A percentile compares a stretch with the other conserved stretches of the same genome.
Evolutionary conservation across 2,329 filamentous ascomycete species (phyloP).

Genomic region (Neurospora crassa): DNA sequence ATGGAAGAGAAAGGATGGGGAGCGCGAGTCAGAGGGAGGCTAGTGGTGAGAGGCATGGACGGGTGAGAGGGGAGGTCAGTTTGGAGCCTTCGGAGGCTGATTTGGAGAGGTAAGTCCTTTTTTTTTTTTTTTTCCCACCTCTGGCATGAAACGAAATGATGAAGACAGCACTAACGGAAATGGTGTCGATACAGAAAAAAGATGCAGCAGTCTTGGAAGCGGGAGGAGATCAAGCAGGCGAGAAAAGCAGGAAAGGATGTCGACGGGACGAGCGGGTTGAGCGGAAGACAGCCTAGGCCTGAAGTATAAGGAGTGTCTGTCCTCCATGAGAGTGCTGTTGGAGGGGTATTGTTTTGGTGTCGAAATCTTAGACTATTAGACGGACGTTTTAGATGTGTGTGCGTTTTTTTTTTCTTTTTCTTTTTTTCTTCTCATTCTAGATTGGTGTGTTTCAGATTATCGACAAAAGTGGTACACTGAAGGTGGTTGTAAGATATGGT

Average conservation of each 20-base stretch:
- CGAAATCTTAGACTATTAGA: neutral
- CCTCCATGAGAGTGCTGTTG: neutral
- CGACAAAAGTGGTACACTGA: no score
- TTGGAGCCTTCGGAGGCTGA: conserved; percentile 11
- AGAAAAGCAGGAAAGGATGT: conserved; percentile 11
- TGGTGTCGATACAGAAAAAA: conserved; percentile 11
- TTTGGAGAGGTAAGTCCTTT: conserved; percentile 13
- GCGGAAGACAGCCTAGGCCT: conserved; percentile 6
- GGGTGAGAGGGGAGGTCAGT: conserved; percentile 13
- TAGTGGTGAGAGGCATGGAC: conserved; percentile 9
- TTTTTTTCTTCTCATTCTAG: neutral
- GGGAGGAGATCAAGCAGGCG: conserved; percentile 12
- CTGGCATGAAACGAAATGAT: neutral
- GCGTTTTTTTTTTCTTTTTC: neutral
- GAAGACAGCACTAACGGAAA: neutral
- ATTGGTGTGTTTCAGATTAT: neutral
- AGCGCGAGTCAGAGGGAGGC: conserved; percentile 13
- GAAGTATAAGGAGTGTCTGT: neutral
- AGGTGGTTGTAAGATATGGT: no score
- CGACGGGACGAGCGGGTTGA: conserved; percentile 7
- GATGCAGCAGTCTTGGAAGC: conserved; percentile 12
- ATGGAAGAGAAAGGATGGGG: conserved; percentile 3
- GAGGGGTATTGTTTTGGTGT: neutral
- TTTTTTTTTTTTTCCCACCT: neutral
- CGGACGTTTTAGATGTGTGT: neutral